Evolutionary conservation across 108 stramenopile species (phyloP), one percentile per base, ranked within the genome.

Genomic region (Nitzschia palea): DNA sequence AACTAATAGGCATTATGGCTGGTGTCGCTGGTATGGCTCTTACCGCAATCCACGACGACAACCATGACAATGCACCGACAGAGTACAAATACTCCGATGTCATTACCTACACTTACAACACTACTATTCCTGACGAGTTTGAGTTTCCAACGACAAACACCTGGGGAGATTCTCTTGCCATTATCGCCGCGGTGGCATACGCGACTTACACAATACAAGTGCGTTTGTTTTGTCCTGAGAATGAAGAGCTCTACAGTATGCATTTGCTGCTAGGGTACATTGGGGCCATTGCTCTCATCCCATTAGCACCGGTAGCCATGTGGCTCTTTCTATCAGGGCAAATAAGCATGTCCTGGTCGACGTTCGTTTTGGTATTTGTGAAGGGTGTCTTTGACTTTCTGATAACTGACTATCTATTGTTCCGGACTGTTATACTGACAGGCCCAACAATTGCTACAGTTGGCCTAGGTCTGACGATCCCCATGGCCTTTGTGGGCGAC

Each of bases 201-300:
- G 74, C 62, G 23, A 27, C 43, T 34, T 75, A 75, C 26, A 65
- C 74, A 14, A 45, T 75, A 35, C 68, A 75, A 70, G 74, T 68
- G 20, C 35, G 68, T n/a, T 30, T 68, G 4, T 53, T 63, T 23
- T 69, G 67, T 54, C 74, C 74, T 18, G 36, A 75, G 35, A 62
- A 75, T 43, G 74, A 75, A 55, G 59, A 68, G 0, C 37, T 75
- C 26, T 75, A 69, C 35, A 68, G 60, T 22, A 54, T 75, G 67
- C 53, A 62, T 29, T 52, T 75, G 15, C 52, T 75, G 18, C 33
- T 75, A 60, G 74, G 74, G 12, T 75, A 68, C 42, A 68, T 75
- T 42, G 74, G 74, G 0, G 12, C 53, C 29, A 22, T 69, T 5
- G 20, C 29, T 3, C 4, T 68, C 31, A 51, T 75, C 14, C 47